Percentiles rank a stretch among this genome's conserved stretches.
Evolutionary conservation across 306 rosid species (phyloP).

Genomic region (Luffa acutangula): DNA sequence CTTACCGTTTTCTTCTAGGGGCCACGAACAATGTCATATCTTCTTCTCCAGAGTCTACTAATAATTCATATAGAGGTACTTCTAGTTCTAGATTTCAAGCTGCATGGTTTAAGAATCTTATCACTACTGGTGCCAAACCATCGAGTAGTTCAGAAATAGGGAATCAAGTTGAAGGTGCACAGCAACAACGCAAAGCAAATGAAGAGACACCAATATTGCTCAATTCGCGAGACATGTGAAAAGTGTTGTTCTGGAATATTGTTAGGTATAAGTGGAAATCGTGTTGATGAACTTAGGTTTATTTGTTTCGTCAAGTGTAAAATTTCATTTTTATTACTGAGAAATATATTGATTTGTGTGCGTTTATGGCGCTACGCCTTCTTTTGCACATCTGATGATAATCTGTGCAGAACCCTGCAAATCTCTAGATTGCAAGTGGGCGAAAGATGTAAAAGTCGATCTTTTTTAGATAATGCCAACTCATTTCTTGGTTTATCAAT

Average conservation of each 20-base stretch:
- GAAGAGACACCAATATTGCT: slow-evolving; percentile 22
- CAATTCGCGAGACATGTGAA: slow-evolving; percentile 33
- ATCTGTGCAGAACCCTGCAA: background rate
- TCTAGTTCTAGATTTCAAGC: slow-evolving; percentile 74
- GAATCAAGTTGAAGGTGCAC: slow-evolving; percentile 35
- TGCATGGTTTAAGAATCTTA: slow-evolving; percentile 72
- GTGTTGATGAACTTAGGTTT: slow-evolving; percentile 18
- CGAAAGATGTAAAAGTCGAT: background rate
- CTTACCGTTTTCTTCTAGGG: slow-evolving; percentile 71
- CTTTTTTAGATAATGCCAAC: background rate
- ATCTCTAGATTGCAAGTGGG: background rate
- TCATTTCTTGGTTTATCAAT: background rate
- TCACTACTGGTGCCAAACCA: slow-evolving; percentile 80
- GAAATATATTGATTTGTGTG: background rate
- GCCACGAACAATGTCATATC: slow-evolving; percentile 49
- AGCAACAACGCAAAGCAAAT: slow-evolving; percentile 20
- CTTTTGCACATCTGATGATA: background rate
- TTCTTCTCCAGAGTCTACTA: slow-evolving; percentile 44
- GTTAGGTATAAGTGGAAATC: slow-evolving; percentile 25
- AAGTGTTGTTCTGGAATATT: slow-evolving; percentile 8
- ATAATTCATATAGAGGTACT: slow-evolving; percentile 52
- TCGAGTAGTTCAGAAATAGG: slow-evolving; percentile 65
- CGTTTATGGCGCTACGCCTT: background rate
- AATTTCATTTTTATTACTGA: slow-evolving; percentile 35
- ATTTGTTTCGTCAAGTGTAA: slow-evolving; percentile 51